These are phyloP conservation scores for Byssothecium circinans DNA, from an alignment of 2,329 filamentous ascomycete species.

Conservation along the genomic window DNA sequence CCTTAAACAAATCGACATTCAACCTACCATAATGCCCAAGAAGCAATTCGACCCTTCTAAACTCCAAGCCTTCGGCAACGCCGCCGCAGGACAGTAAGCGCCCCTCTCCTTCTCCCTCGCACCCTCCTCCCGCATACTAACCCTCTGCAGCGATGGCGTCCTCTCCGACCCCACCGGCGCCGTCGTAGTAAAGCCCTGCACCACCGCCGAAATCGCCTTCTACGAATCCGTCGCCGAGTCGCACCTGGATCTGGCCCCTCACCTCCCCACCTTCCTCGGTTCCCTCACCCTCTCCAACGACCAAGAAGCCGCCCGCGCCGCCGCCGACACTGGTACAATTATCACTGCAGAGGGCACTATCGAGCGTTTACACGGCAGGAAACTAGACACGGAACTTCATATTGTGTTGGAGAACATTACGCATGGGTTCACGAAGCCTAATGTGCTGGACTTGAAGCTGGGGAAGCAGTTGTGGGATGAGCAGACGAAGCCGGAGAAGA, in stretches of 20 bases:
- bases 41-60: conserved; percentile 60
- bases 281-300: conserved; percentile 62
- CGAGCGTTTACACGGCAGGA: conserved; percentile 58
- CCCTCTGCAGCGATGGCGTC: conserved; percentile 73
- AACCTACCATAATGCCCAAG: conserved; percentile 39
- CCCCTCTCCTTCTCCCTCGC: conserved; percentile 5
- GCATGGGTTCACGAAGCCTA: conserved; percentile 77
- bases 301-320: conserved; percentile 13
- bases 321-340: conserved; percentile 31
- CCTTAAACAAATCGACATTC: background rate
- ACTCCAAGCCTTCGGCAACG: conserved; percentile 70
- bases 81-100: conserved; percentile 82
- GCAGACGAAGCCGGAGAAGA: conserved; percentile 59
- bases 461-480: conserved; percentile 86
- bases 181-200: conserved; percentile 94
- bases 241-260: conserved; percentile 72
- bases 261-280: conserved; percentile 86
- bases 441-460: conserved; percentile 91
- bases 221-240: conserved; percentile 71
- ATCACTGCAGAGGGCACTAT: conserved; percentile 27
- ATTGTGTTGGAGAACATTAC: conserved; percentile 86
- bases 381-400: conserved; percentile 73
- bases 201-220: conserved; percentile 80
- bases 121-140: conserved; percentile 8
- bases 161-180: conserved; percentile 80